Percentiles rank a stretch among this genome's conserved stretches.
phyloP scores from a whole-genome alignment of 1,139 yeast genomes.

The Kazachstania sp. region DNA sequence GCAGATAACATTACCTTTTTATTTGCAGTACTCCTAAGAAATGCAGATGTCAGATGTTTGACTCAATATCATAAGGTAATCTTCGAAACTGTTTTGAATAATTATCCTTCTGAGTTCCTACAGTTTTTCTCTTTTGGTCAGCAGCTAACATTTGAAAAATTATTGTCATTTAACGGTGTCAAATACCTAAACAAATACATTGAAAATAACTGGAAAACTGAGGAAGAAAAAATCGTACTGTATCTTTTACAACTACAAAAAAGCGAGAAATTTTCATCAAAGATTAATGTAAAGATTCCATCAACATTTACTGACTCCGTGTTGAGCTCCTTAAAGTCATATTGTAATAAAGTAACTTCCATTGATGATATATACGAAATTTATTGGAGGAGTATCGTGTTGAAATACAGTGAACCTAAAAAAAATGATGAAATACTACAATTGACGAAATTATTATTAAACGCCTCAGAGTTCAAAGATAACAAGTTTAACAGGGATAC shows the following conservation, averaged over 20 bases:
- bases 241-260: constrained; percentile 36
- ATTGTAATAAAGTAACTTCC: constrained; percentile 3
- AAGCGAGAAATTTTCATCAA: constrained; percentile 11
- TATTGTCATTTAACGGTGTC: constrained; percentile 38
- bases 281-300: constrained; percentile 16
- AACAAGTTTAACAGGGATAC: constrained; percentile 24
- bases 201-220: constrained; percentile 32
- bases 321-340: constrained; percentile 1
- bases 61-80: constrained; percentile 42
- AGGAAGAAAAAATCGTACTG: constrained; percentile 37
- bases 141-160: constrained; percentile 38
- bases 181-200: constrained; percentile 45
- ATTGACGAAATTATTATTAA: constrained; percentile 10
- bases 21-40: constrained; percentile 47
- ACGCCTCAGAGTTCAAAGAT: not conserved
- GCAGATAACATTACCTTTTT: constrained; percentile 29
- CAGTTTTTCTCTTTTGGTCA: constrained; percentile 44
- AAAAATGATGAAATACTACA: constrained; percentile 9
- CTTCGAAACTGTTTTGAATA: constrained; percentile 32
- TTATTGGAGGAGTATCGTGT: constrained; percentile 23
- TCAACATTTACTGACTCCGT: constrained; percentile 12
- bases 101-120: constrained; percentile 35
- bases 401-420: constrained; percentile 14
- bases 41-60: constrained; percentile 45
- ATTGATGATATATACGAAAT: constrained; percentile 14